Conservation (phyloP, 805 yeast species). For the Barnettozyma wickerhamii region DNA sequence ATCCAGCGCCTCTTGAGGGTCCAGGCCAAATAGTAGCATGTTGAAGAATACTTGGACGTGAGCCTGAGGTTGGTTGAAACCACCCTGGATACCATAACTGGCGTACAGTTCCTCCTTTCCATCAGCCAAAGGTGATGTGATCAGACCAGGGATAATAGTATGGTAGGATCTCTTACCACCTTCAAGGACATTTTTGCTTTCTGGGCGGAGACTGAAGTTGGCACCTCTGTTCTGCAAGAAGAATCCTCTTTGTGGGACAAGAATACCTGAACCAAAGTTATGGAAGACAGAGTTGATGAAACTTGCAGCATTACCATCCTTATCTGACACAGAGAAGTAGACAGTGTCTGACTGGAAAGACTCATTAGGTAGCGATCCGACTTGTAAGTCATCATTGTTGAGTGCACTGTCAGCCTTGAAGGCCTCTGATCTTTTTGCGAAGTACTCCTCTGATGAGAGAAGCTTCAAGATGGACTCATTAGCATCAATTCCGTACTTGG, state of each 20-base stretch:
- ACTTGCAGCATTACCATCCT: conserved; percentile 74
- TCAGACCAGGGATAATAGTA: conserved; percentile 80
- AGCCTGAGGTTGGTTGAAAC: conserved; percentile 83
- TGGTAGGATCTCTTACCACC: conserved; percentile 76
- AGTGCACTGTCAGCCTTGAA: conserved; percentile 39
- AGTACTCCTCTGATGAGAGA: conserved; percentile 41
- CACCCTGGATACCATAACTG: conserved; percentile 82
- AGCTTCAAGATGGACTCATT: conserved; percentile 35
- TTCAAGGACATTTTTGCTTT: conserved; percentile 54
- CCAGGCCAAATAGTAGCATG: conserved; percentile 53
- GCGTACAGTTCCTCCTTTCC: conserved; percentile 51
- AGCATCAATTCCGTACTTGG: conserved; percentile 29
- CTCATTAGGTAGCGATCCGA: conserved; percentile 53
- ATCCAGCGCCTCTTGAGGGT: conserved; percentile 72
- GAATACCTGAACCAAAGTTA: conserved; percentile 65
- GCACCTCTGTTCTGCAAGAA: conserved; percentile 73
- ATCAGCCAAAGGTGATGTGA: conserved; percentile 41
- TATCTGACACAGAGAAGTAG: conserved; percentile 60
- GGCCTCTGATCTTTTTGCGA: conserved; percentile 43
- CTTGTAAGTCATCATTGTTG: conserved; percentile 37
- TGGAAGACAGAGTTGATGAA: conserved; percentile 73
- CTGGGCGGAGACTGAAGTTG: conserved; percentile 60
- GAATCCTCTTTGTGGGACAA: conserved; percentile 64
- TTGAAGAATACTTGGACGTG: conserved; percentile 76
- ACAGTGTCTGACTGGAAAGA: conserved; percentile 64